Percentiles rank a stretch among this genome's conserved stretches.
phyloP scores from a whole-genome alignment of 2,329 filamentous ascomycete species.

The Remersonia thermophila region DNA sequence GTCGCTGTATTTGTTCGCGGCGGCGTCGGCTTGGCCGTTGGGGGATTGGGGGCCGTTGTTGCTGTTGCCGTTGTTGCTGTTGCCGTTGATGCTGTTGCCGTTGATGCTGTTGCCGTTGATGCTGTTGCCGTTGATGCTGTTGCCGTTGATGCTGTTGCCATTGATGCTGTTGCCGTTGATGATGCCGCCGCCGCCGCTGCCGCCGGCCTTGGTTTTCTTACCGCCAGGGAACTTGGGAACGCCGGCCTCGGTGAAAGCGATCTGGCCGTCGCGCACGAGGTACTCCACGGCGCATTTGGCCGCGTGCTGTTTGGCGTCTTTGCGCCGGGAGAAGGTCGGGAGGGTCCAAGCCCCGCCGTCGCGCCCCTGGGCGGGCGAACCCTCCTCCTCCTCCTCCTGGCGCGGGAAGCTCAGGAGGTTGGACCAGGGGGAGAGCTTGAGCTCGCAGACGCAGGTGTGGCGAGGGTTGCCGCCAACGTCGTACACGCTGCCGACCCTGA shows the following conservation, averaged over 20 bases:
- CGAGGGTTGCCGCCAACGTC: neutral
- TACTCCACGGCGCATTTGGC: slow-evolving; percentile 34
- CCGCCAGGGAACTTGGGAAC: slow-evolving; percentile 3
- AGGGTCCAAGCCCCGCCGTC: too few relatives aligned
- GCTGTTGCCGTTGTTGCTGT: neutral
- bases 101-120: neutral
- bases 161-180: neutral
- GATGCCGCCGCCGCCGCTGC: neutral
- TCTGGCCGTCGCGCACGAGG: slow-evolving; percentile 18
- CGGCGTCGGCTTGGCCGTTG: neutral
- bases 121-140: neutral
- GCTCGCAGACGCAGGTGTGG: neutral
- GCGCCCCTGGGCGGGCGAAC: slow-evolving; percentile 18
- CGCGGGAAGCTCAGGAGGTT: neutral
- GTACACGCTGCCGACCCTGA: neutral
- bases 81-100: neutral
- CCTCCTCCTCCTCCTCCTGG: neutral
- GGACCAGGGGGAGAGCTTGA: neutral
- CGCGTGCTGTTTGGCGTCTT: slow-evolving; percentile 42
- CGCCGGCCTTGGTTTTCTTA: slow-evolving; percentile 1
- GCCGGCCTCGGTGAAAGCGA: slow-evolving; percentile 8
- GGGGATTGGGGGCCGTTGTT: neutral
- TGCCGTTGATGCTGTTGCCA: neutral
- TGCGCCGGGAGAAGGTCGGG: slow-evolving; percentile 34
- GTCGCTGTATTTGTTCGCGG: too few relatives aligned